A percentile compares a stretch with the other conserved stretches of the same genome.
phyloP scores from a whole-genome alignment of 805 yeast genomes.

The Hanseniaspora nectarophila region DNA sequence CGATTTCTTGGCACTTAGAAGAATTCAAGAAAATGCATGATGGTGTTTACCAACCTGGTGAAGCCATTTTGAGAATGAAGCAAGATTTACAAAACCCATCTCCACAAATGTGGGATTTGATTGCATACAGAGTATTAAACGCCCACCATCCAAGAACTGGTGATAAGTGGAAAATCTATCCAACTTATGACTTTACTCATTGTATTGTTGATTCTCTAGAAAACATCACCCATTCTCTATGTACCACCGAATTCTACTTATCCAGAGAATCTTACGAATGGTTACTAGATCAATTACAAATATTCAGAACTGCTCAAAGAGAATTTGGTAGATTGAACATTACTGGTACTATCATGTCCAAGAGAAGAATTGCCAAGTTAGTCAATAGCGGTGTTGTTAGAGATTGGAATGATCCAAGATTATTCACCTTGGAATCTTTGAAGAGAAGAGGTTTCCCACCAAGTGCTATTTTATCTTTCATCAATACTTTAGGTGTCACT shows the following conservation, averaged over 20 bases:
- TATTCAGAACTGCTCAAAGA: conserved; percentile 96
- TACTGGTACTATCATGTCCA: conserved; percentile 87
- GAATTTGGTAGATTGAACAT: conserved; percentile 94
- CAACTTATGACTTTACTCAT: conserved; percentile 97
- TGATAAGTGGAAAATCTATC: conserved; percentile 92
- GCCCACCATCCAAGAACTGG: conserved; percentile 96
- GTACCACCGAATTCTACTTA: conserved; percentile 88
- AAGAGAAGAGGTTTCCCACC: conserved; percentile 98
- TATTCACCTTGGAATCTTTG: conserved; percentile 86
- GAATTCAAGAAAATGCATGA: conserved; percentile 88
- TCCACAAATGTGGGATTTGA: conserved; percentile 99
- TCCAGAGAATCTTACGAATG: conserved; percentile 95
- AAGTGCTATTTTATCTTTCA: conserved; percentile 86
- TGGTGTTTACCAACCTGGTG: conserved; percentile 78
- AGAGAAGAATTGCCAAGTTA: conserved; percentile 88
- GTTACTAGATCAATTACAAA: conserved; percentile 91
- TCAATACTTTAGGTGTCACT: conserved; percentile 93
- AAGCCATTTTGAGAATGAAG: conserved; percentile 93
- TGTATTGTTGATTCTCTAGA: conserved; percentile 97
- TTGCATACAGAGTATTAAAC: conserved; percentile 87
- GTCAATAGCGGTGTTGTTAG: conserved; percentile 73
- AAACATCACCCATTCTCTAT: conserved; percentile 87
- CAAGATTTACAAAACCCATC: conserved; percentile 81
- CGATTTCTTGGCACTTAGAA: conserved; percentile 59
- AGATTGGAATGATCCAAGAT: conserved; percentile 97